A percentile compares a stretch with the other conserved stretches of the same genome.
phyloP scores from a whole-genome alignment of 164 flowering plant species.

The Sedum album region DNA sequence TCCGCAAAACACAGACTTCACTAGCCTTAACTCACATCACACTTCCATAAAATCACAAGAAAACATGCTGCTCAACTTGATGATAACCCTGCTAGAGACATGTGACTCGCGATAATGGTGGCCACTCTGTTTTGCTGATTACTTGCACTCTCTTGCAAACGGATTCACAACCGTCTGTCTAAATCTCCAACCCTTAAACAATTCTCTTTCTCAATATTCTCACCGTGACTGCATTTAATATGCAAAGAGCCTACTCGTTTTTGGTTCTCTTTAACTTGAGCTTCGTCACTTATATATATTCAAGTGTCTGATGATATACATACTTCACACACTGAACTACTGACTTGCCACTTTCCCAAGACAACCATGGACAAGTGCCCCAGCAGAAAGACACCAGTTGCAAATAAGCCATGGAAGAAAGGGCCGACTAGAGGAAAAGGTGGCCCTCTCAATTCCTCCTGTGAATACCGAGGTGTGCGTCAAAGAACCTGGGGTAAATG shows the following conservation, averaged over 20 bases:
- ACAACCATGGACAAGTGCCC: constrained; percentile 1
- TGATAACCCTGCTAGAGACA: not conserved
- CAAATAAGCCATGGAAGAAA: constrained; percentile 87
- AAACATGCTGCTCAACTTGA: not conserved
- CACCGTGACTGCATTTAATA: constrained; percentile 5
- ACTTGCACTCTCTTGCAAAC: not conserved
- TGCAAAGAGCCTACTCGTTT: not conserved
- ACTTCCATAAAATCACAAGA: not conserved
- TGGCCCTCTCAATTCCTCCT: constrained; percentile 85
- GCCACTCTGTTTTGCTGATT: not conserved
- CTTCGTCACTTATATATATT: not conserved
- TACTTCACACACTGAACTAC: not conserved
- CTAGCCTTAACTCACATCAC: constrained; percentile 1
- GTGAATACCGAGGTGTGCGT: constrained; percentile 86
- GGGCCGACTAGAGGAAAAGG: constrained; percentile 97
- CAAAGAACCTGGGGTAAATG: constrained; percentile 99
- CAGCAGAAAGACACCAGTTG: constrained; percentile 9
- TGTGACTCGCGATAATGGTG: not conserved
- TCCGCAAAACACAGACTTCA: not conserved
- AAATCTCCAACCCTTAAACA: too few relatives aligned
- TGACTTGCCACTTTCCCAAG: not conserved
- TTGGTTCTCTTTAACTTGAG: not conserved
- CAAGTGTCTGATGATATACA: too few relatives aligned
- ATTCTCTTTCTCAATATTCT: not conserved
- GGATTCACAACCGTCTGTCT: too few relatives aligned